phyloP scores from a whole-genome alignment of 805 yeast genomes.

The Cyberlindnera euphorbiiphila region DNA sequence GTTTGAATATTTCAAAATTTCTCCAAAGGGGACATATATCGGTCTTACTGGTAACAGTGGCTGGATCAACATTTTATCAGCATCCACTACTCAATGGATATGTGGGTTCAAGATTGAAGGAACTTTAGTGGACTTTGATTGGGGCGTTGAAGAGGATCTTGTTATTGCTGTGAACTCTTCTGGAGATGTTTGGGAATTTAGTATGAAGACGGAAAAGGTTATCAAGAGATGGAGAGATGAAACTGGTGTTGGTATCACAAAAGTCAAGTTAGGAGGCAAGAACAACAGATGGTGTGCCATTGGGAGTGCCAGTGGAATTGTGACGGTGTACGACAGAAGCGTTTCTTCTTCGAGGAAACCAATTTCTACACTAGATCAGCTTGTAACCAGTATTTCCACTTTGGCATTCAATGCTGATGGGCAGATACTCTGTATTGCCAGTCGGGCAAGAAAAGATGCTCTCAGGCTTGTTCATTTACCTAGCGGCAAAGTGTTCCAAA shows the following conservation, averaged over 20 bases:
- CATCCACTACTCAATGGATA: conserved; percentile 80
- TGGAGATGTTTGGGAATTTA: conserved; percentile 92
- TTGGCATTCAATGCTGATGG: conserved; percentile 82
- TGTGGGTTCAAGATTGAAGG: conserved; percentile 90
- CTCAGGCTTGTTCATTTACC: conserved; percentile 85
- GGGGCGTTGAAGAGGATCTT: conserved; percentile 43
- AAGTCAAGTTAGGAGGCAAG: conserved; percentile 65
- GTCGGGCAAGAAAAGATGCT: conserved; percentile 82
- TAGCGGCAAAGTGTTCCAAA: conserved; percentile 76
- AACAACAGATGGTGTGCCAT: conserved; percentile 80
- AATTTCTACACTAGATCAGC: conserved; percentile 63
- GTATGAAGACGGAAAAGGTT: conserved; percentile 46
- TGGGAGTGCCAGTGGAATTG: conserved; percentile 87
- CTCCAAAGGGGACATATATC: conserved; percentile 67
- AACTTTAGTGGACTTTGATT: conserved; percentile 73
- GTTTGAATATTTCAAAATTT: conserved; percentile 79
- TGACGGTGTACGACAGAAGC: conserved; percentile 70
- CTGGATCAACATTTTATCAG: conserved; percentile 80
- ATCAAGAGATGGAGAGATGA: conserved; percentile 77
- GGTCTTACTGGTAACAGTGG: conserved; percentile 85
- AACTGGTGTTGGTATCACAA: conserved; percentile 81
- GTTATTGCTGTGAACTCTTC: conserved; percentile 62
- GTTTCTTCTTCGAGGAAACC: conserved; percentile 45
- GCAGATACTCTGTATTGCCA: conserved; percentile 80
- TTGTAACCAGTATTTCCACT: conserved; percentile 75